Base-by-base conservation (phyloP, 2,329 filamentous ascomycete genomes). In the Aspergillus sp. region DNA sequence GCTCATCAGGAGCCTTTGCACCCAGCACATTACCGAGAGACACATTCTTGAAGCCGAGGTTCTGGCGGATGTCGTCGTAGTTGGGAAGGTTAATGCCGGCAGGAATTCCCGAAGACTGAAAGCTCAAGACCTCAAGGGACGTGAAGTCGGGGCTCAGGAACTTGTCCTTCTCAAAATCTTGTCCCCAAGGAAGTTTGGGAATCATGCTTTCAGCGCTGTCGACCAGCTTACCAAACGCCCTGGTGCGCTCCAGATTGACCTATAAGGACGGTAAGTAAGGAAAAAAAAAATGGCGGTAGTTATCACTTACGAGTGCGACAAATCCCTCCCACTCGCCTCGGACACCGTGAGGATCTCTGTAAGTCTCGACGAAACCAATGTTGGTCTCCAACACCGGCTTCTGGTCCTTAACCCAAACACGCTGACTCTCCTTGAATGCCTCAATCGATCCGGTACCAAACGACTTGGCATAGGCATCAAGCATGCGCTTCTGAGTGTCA, bases 121-220 rank as follows among this genome's bases (percentile, higher is more conserved):
- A 96, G 1, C 88, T 90, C 55, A 96, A 74, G 2, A 96, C 91
- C 70, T 99, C 94, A 1, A 97, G 80, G 9, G 89, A 94, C 0
- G 94, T 97, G 67, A 99, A 99, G 70, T 99, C 94, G 0, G 94
- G 94, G 48, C 90, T 93, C 33, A 95, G 75, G 73, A 99, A 99
- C 65, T 88, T 91, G 76, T 96, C 92, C 73, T 97, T 97, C 69
- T 99, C 94, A 60, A 97, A 99, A 0, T 90, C 88, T 44, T 83
- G 82, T 33, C 79, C 77, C 94, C 94, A 99, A 0, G 94, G 94
- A 13, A 99, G 77, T 56, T 95, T 84, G 6, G 91, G 90, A 47
- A 99, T 96, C 67, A 96, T 86, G 43, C 79, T 78, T 10, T 91
- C 88, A 0, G 94, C 92, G 22, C 86, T 86, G 17, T 86, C 81